Evolutionary conservation across 371 early-diverging fungal genomes (phyloP).

Genomic region (Lichtheimia ramosa): DNA sequence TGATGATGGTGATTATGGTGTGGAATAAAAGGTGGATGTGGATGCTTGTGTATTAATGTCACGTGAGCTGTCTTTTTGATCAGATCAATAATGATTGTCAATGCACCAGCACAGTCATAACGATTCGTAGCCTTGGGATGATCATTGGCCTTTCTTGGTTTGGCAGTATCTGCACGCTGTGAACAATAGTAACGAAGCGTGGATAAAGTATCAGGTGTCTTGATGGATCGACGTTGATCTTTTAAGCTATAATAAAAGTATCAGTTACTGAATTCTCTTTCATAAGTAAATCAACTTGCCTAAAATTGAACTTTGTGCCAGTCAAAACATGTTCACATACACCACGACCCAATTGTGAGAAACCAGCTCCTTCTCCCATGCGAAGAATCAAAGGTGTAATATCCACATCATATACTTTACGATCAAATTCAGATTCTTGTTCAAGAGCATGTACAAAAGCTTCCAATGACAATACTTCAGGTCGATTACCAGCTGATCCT

Average conservation of each 20-base stretch:
- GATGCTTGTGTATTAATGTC: constrained; percentile 45
- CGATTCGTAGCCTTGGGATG: constrained; percentile 43
- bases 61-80: constrained; percentile 43
- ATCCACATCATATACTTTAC: constrained; percentile 41
- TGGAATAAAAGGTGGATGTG: constrained; percentile 49
- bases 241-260: constrained; percentile 30
- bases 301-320: constrained; percentile 51
- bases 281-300: constrained; percentile 22
- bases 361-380: constrained; percentile 31
- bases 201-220: constrained; percentile 44
- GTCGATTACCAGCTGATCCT: background rate
- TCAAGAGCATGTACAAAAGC: constrained; percentile 36
- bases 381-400: constrained; percentile 30
- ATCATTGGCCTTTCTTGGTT: constrained; percentile 42
- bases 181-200: constrained; percentile 53
- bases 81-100: constrained; percentile 51
- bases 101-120: constrained; percentile 49
- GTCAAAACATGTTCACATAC: constrained; percentile 45
- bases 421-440: constrained; percentile 40
- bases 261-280: background rate
- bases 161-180: constrained; percentile 46
- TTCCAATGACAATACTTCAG: constrained; percentile 23
- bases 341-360: constrained; percentile 47
- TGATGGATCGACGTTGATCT: constrained; percentile 48
- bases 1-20: constrained; percentile 35